These are phyloP conservation scores for Termitomyces sp. DNA, from an alignment of 768 basidiomycete genomes.

Conservation along the genomic window DNA sequence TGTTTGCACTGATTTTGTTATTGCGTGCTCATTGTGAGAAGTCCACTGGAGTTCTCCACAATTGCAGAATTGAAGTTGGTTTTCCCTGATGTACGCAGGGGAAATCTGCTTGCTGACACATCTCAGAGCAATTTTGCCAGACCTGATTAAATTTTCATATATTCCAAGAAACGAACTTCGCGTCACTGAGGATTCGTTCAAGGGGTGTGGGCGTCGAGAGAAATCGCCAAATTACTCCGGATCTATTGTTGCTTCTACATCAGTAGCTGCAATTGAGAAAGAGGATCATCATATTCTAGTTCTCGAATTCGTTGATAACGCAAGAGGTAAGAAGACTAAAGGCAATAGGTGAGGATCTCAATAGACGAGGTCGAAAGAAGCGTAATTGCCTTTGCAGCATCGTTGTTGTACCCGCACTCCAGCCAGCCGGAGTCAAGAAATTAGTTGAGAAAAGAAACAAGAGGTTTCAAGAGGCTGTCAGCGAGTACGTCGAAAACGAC, in stretches of 20 bases:
- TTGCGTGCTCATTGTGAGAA: constrained; percentile 21
- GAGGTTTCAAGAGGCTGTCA: constrained; percentile 55
- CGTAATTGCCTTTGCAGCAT: constrained; percentile 1
- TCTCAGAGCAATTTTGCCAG: constrained; percentile 71
- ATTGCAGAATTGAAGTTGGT: constrained; percentile 82
- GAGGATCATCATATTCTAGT: constrained; percentile 36
- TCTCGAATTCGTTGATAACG: constrained; percentile 35
- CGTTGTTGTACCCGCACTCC: constrained; percentile 31
- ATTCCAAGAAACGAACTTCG: constrained; percentile 58
- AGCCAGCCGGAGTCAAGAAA: constrained; percentile 56
- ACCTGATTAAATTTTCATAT: constrained; percentile 78
- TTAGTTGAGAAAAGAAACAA: constrained; percentile 68
- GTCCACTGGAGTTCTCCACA: constrained; percentile 70
- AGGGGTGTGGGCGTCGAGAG: constrained; percentile 19
- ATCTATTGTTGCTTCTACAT: constrained; percentile 18
- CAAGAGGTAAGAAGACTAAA: constrained; percentile 25
- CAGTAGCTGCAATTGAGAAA: constrained; percentile 15
- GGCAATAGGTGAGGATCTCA: constrained; percentile 20
- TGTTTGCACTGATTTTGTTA: not conserved
- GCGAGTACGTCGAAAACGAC: constrained; percentile 42
- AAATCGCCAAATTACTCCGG: constrained; percentile 36
- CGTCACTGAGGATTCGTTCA: constrained; percentile 36
- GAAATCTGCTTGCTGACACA: not conserved
- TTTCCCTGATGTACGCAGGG: not conserved
- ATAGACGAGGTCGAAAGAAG: not conserved